Base-by-base conservation (phyloP, 73 alveolate genomes). In the Durusdinium trenchii region DNA sequence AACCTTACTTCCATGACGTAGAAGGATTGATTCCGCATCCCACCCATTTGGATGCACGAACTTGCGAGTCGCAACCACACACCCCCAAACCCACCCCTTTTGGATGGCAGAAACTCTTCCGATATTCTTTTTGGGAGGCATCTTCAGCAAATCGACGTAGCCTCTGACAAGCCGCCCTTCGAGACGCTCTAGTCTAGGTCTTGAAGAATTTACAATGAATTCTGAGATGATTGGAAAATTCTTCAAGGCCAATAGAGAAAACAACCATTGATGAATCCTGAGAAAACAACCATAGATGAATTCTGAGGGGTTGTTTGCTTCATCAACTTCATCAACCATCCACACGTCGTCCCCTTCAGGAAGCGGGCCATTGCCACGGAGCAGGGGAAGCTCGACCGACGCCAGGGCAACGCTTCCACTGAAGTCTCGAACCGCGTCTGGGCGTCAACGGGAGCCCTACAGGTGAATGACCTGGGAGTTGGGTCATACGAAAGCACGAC, bases 321-420 rank as follows among this genome's bases (percentile, higher is more conserved):
- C 64, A 9, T 54, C 20, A 54, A 20, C 64, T 20, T 9, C 64
- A 20, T 12, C 20, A 54, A 20, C 20, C 20, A 9, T 9, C 64
- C 9, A 54, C 20, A 54, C 64, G 28, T 20, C 64, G 28, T 20
- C 28, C 64, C 64, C 64, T 20, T 46, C 23, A 84, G 94, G 76
- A 51, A 84, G 52, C 75, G 94, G 1, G 75, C 94, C 54, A 84
- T 84, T 30, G 94, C 94, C 23, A 50, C 52, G 36, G 94, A 84
- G 43, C 94, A 84, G 52, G 94, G 94, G 47, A 84, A 84, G 52
- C 62, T 84, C 52, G 94, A 84, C 38, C 64, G 91, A 47, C 23
- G 47, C 18, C 71, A n/a, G n/a, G n/a, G n/a, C n/a, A n/a, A n/a
- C n/a, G n/a, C n/a, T n/a, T n/a, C n/a, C n/a, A n/a, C n/a, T n/a